phyloP scores from a whole-genome alignment of 176 grass and related monocot genomes.

The Hyparrhenia diplandra region DNA sequence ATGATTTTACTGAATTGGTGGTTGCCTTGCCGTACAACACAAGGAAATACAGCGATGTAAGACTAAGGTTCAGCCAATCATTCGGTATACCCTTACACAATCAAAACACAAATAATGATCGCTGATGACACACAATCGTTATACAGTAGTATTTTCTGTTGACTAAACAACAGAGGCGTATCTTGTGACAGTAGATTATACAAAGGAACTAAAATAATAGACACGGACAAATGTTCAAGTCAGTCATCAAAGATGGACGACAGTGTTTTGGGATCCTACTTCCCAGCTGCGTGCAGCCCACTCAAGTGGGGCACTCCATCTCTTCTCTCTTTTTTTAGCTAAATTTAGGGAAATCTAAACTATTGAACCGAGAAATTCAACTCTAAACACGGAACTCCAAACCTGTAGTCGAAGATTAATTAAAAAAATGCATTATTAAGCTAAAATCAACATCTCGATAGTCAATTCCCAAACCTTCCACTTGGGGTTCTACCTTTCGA shows the following conservation, averaged over 20 bases:
- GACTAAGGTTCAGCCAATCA: conserved; percentile 8
- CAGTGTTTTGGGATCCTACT: not conserved
- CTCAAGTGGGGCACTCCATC: not conserved
- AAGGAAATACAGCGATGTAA: conserved; percentile 1
- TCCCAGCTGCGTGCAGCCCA: not conserved
- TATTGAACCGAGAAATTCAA: not conserved
- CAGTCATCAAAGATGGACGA: not conserved
- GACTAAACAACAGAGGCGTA: not conserved
- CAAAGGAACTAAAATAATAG: not conserved
- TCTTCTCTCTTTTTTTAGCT: not conserved
- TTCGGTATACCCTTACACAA: not conserved
- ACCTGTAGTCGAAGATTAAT: not conserved
- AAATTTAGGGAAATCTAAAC: not conserved
- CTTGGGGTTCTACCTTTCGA: not conserved
- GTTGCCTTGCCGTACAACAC: not conserved
- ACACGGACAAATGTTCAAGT: not conserved
- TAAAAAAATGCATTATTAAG: too few relatives aligned
- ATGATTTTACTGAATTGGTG: not conserved
- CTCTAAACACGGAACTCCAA: not conserved
- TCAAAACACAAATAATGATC: not conserved
- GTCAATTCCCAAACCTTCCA: not conserved
- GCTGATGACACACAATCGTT: not conserved
- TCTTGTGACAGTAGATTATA: not conserved
- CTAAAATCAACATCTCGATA: not conserved
- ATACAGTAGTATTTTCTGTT: not conserved